Percentiles rank a stretch among this genome's conserved stretches.
Conservation (phyloP, 257 asterid genomes). For the Lycium ferocissimum region DNA sequence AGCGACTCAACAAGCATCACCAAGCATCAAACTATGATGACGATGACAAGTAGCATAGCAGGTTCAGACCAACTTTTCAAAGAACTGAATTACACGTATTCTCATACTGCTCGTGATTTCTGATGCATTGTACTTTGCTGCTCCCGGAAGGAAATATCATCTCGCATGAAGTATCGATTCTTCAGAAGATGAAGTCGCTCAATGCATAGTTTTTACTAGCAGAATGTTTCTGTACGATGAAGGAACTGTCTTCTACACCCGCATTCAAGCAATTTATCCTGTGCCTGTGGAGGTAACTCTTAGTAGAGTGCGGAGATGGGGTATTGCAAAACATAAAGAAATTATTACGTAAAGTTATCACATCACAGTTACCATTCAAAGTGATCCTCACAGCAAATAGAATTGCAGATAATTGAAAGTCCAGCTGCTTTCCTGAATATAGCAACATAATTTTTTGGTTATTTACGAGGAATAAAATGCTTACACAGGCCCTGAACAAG, state of each 20-base stretch:
- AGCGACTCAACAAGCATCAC: not conserved
- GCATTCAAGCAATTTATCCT: constrained; percentile 76
- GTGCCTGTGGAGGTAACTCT: constrained; percentile 61
- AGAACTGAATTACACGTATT: not conserved
- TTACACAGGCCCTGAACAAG: not conserved
- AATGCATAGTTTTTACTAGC: constrained; percentile 40
- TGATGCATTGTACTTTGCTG: not conserved
- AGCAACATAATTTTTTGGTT: constrained; percentile 4
- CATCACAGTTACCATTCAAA: constrained; percentile 75
- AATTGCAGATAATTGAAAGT: constrained; percentile 72
- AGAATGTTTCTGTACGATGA: constrained; percentile 47
- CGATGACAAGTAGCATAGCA: not conserved
- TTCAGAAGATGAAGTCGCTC: constrained; percentile 77
- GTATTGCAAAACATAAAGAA: not conserved
- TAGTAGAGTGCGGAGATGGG: not conserved
- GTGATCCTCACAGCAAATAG: constrained; percentile 93
- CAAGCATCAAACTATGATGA: not conserved
- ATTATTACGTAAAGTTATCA: constrained; percentile 2
- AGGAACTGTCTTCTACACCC: constrained; percentile 69
- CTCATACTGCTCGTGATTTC: not conserved
- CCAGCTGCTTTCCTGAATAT: constrained; percentile 78
- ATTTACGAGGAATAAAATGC: not conserved
- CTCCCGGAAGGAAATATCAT: constrained; percentile 4
- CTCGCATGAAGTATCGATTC: not conserved
- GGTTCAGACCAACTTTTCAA: not conserved